Evolutionary conservation across 2,329 filamentous ascomycete species (phyloP), one percentile per base, ranked within the genome.

Genomic region (Albifimbria verrucaria): DNA sequence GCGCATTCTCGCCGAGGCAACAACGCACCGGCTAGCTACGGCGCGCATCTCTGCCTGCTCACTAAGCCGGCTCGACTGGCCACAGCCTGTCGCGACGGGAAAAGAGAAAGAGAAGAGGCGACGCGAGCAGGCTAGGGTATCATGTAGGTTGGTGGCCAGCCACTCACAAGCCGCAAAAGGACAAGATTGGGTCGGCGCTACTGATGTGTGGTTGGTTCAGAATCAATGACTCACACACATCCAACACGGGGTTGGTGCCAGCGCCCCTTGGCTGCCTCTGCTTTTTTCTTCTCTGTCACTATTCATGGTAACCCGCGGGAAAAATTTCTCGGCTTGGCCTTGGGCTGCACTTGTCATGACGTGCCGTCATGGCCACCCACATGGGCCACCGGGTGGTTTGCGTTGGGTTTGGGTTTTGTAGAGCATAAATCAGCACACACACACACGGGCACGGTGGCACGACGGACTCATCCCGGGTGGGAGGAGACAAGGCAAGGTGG

Each of bases 91-190:
- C n/a, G n/a, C n/a, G n/a, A n/a, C n/a, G n/a, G n/a, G n/a, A n/a
- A n/a, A n/a, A n/a, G n/a, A n/a, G n/a, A n/a, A n/a, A n/a, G n/a
- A n/a, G n/a, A n/a, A n/a, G n/a, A n/a, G 32, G 32, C 32, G 32
- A 39, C 32, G 32, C 32, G 32, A 39, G 32, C 12, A 39, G 32
- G 32, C 32, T 39, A 39, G 32, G 32, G 32, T 39, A 39, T 39
- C 32, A 39, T 39, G 55, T 60, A 67, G 62, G 57, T 63, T 53
- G 50, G 54, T 42, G 28, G 52, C 52, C 56, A 62, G 62, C 67
- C 68, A 70, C 57, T 68, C 57, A 68, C 56, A 59, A 58, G 59
- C 60, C 63, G 65, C 61, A 68, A 65, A 59, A 62, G 59, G 58
- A 65, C 56, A 64, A 62, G 58, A 61, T 64, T 59, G 56, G 61